Base-by-base conservation (phyloP, 139 green algal genomes). In the Mesostigma viride region DNA sequence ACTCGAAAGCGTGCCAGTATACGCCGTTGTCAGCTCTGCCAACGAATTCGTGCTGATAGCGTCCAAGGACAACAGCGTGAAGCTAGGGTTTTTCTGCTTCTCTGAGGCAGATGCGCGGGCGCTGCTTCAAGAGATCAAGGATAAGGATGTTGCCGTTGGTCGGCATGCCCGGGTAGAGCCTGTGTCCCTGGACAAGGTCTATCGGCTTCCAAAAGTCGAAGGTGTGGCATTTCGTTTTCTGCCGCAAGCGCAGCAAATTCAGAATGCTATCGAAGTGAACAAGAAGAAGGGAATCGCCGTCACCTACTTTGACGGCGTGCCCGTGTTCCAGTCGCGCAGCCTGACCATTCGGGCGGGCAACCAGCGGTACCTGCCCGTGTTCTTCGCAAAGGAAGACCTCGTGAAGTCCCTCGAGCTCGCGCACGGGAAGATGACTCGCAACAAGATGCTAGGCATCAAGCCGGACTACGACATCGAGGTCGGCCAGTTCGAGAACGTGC, bases 71-170 rank as follows among this genome's bases (percentile, higher is more conserved):
- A 53, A 53, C 40, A 53, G 14, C 40, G 40, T 53, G 14, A 53
- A 53, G 40, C 40, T 53, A 17, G 40, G 40, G 14, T 53, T 53
- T 17, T 53, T 53, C 40, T 53, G 40, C 17, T 53, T 53, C 40
- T 53, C 40, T 24, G 17, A 17, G 40, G 40, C 40, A 53, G 40
- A 53, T 53, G 40, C 40, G 40, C 14, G 17, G 40, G 40, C 40
- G 40, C 40, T 53, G 40, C 40, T 53, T 53, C 40, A 53, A 53
- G 40, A 53, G 40, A 17, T 53, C 14, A 53, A 53, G 40, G 40
- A 14, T 53, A 53, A 53, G 40, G 40, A 53, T 17, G 14, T 17
- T 17, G 14, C 40, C 14, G 40, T 53, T 14, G 40, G 40, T 24
- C 40, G 40, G 14, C 14, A 14, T 53, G 40, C 40, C 14, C 40